Conservation (phyloP, 2,329 filamentous ascomycete genomes). For the Metarhizium album region DNA sequence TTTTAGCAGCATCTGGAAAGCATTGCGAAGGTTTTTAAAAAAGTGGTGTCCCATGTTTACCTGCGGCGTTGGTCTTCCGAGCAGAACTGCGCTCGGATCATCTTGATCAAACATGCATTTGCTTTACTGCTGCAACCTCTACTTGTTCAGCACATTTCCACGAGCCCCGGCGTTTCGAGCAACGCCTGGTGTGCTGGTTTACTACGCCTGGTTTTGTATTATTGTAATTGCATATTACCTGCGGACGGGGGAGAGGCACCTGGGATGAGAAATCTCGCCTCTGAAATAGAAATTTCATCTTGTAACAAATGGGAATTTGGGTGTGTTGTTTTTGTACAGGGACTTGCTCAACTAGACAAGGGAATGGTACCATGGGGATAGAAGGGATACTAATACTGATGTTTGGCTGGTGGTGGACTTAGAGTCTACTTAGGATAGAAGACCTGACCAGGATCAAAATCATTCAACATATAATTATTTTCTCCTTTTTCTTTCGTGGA, state of each 20-base stretch:
- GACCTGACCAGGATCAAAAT: background rate
- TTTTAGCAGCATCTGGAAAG: constrained; percentile 21
- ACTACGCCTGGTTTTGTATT: background rate
- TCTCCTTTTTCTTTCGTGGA: background rate
- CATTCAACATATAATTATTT: background rate
- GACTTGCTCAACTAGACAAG: background rate
- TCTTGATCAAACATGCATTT: background rate
- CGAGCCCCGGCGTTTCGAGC: background rate
- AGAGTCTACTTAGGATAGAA: constrained; percentile 1
- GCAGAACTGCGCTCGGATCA: background rate
- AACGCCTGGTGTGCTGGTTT: background rate
- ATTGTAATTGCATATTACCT: background rate
- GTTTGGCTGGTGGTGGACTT: background rate
- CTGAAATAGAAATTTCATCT: background rate
- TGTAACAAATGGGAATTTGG: background rate
- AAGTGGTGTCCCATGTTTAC: constrained; percentile 12
- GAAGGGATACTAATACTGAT: background rate
- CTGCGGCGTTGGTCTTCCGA: constrained; percentile 15
- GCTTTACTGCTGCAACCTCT: background rate
- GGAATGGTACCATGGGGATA: background rate
- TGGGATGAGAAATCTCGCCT: background rate
- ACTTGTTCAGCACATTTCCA: background rate
- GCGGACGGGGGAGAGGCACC: background rate
- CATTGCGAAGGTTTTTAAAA: constrained; percentile 21
- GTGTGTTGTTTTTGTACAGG: constrained; percentile 1